Conservation (phyloP, 495 filamentous ascomycete species). For the Apiosordaria backusii region DNA sequence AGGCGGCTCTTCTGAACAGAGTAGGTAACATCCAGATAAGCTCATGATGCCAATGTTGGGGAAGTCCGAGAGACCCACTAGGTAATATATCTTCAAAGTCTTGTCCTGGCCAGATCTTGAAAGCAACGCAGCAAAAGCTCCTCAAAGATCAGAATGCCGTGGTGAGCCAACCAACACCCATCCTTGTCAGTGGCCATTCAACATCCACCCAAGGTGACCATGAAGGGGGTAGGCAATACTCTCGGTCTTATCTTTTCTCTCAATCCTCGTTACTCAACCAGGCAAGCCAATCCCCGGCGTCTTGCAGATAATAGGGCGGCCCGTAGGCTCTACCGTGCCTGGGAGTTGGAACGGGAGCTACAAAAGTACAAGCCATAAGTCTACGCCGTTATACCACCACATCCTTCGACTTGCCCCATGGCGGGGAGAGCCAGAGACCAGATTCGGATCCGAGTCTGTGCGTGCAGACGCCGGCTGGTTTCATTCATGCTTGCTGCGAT, state of each 20-base stretch:
- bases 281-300: neutral
- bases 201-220: neutral
- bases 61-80: slow-evolving; percentile 11
- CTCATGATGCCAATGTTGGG: slow-evolving; percentile 10
- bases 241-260: neutral
- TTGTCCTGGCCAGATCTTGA: neutral
- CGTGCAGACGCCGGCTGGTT: neutral
- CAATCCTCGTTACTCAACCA: neutral
- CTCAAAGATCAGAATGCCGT: neutral
- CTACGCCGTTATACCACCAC: neutral
- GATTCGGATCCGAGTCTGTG: neutral
- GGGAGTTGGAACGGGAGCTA: slow-evolving; percentile 12
- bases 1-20: neutral
- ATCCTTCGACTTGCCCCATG: no score
- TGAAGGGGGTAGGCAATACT: neutral
- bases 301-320: neutral
- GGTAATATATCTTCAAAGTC: slow-evolving; percentile 4
- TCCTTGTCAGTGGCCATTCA: neutral
- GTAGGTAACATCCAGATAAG: neutral
- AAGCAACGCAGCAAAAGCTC: neutral
- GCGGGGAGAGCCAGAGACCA: neutral
- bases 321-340: slow-evolving; percentile 3
- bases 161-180: slow-evolving; percentile 3
- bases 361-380: neutral
- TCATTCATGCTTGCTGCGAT: neutral